Conservation (phyloP, 352 stramenopile species). For the Globisporangium perplexum region DNA sequence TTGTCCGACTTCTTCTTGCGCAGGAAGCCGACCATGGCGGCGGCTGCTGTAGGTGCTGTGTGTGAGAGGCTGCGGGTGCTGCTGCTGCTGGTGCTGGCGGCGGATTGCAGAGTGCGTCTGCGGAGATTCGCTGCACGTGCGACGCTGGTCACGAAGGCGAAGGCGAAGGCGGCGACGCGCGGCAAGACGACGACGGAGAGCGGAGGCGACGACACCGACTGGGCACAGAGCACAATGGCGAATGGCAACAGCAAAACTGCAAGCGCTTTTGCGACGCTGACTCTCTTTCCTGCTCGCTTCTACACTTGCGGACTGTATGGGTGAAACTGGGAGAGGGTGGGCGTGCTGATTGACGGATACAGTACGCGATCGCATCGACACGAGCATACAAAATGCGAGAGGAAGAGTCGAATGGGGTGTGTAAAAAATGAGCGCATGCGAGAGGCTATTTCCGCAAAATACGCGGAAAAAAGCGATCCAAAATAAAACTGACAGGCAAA, state of each 20-base stretch:
- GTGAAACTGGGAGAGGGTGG: background rate
- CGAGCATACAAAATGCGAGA: background rate
- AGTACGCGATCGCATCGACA: background rate
- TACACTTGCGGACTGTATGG: background rate
- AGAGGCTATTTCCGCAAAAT: background rate
- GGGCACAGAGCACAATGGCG: slow-evolving; percentile 1
- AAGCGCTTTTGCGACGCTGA: background rate
- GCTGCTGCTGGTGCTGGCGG: background rate
- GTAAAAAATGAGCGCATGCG: background rate
- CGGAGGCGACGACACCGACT: too few species aligned
- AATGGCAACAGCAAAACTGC: background rate
- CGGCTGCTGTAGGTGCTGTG: too few species aligned
- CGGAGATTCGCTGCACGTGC: background rate
- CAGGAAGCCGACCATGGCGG: slow-evolving; percentile 67
- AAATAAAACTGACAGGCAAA: slow-evolving; percentile 3
- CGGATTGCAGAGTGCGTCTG: slow-evolving; percentile 3
- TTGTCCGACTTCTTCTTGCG: slow-evolving; percentile 86
- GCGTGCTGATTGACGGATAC: background rate
- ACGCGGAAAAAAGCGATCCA: background rate
- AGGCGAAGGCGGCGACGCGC: background rate
- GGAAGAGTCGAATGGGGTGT: background rate
- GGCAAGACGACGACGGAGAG: background rate
- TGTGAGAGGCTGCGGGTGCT: too few species aligned
- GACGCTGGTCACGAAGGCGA: background rate
- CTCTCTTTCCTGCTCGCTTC: background rate